These are phyloP conservation scores for Pythium rishiriense DNA, from an alignment of 352 stramenopile genomes.

Conservation along the genomic window DNA sequence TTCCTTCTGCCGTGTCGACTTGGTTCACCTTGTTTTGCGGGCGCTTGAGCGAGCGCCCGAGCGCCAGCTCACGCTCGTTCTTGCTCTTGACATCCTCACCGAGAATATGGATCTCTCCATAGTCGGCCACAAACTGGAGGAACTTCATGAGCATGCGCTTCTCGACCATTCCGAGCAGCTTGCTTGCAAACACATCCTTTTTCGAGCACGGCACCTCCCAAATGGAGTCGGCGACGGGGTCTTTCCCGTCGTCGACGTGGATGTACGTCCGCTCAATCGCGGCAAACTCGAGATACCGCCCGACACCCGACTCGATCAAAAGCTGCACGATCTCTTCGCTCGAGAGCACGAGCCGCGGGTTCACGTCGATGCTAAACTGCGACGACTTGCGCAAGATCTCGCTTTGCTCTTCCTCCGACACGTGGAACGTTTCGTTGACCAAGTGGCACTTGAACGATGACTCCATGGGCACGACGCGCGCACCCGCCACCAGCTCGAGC, in stretches of 20 bases:
- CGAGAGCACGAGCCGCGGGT: conserved; percentile 77
- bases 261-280: conserved; percentile 85
- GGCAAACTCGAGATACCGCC: conserved; percentile 88
- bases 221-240: conserved; percentile 38
- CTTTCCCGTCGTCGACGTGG: conserved; percentile 34
- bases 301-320: conserved; percentile 83
- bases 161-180: conserved; percentile 80
- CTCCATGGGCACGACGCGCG: conserved; percentile 37
- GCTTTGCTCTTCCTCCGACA: conserved; percentile 35
- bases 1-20: conserved; percentile 14
- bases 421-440: conserved; percentile 39
- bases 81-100: conserved; percentile 78
- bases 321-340: conserved; percentile 79
- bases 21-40: conserved; percentile 87
- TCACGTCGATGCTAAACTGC: conserved; percentile 75
- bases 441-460: conserved; percentile 51
- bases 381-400: conserved; percentile 49
- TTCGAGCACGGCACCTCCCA: conserved; percentile 89
- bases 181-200: conserved; percentile 88
- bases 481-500: neutral
- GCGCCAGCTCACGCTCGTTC: conserved; percentile 80
- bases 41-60: conserved; percentile 76
- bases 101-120: conserved; percentile 69
- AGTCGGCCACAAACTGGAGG: conserved; percentile 87
- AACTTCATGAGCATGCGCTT: conserved; percentile 92